A percentile compares a stretch with the other conserved stretches of the same genome.
These are phyloP conservation scores for Entrophospora sp. DNA, from an alignment of 192 early-diverging fungal species.

Conservation along the genomic window DNA sequence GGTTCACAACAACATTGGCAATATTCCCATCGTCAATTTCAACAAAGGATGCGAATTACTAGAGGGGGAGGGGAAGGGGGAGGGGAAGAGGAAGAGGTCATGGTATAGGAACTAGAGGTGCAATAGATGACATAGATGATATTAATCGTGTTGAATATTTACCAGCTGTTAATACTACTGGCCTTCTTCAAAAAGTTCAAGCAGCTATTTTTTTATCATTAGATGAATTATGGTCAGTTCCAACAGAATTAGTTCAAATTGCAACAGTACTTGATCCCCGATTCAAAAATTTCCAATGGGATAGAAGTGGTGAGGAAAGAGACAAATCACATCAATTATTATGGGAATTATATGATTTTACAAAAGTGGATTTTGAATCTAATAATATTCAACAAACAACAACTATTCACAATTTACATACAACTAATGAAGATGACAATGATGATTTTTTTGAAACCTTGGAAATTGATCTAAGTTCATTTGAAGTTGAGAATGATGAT, in stretches of 20 bases:
- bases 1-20: not conserved
- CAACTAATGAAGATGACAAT: not conserved
- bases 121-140: too few species aligned
- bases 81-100: too few species aligned
- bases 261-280: not conserved
- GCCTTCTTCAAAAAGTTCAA: not conserved
- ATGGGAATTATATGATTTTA: not conserved
- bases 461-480: not conserved
- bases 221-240: not conserved
- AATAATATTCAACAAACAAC: too few species aligned
- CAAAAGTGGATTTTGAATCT: not conserved
- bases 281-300: not conserved
- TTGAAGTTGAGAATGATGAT: too few species aligned
- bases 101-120: too few species aligned
- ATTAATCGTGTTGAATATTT: not conserved
- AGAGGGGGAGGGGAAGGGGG: too few species aligned
- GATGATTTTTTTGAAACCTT: not conserved
- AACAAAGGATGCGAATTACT: not conserved
- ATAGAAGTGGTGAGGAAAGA: not conserved
- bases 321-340: not conserved
- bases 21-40: too few species aligned
- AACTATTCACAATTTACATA: too few species aligned
- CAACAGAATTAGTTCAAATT: not conserved
- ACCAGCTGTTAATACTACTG: not conserved
- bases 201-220: too few species aligned